Percentiles rank a stretch among this genome's conserved stretches.
phyloP scores from a whole-genome alignment of 2,329 filamentous ascomycete genomes.

The Pestalotiopsis sp. region DNA sequence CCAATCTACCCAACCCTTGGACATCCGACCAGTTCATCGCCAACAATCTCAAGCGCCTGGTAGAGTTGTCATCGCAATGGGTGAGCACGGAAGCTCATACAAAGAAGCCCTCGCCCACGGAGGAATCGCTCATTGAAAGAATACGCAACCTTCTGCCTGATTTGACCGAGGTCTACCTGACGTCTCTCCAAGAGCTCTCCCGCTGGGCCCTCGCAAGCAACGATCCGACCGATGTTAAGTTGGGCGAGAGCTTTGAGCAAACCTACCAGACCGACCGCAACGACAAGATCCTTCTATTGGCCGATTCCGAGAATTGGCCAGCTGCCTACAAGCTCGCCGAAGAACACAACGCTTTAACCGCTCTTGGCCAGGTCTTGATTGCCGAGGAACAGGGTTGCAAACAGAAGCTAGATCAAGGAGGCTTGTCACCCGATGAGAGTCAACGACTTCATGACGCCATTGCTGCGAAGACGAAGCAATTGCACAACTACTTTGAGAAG shows the following conservation, averaged over 20 bases:
- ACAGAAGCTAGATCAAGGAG: conserved; percentile 35
- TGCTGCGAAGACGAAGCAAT: conserved; percentile 49
- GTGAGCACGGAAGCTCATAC: conserved; percentile 47
- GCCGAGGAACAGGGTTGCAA: conserved; percentile 51
- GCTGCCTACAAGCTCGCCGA: conserved; percentile 61
- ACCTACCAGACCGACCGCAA: conserved; percentile 54
- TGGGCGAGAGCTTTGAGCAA: conserved; percentile 48
- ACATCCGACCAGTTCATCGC: conserved; percentile 70
- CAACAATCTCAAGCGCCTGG: conserved; percentile 63
- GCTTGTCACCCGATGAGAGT: conserved; percentile 35
- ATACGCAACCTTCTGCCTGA: conserved; percentile 52
- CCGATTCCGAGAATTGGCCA: conserved; percentile 59
- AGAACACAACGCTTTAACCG: conserved; percentile 57
- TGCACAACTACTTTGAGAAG: conserved; percentile 58
- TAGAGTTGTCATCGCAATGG: conserved; percentile 61
- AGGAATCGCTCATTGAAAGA: conserved; percentile 41
- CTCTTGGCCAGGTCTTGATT: conserved; percentile 58
- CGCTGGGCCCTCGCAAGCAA: conserved; percentile 51
- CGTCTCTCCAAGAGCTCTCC: conserved; percentile 54
- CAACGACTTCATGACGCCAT: conserved; percentile 45
- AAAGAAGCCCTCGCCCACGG: conserved; percentile 30
- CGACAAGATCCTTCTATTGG: conserved; percentile 55
- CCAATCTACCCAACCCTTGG: conserved; percentile 80
- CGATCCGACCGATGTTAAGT: conserved; percentile 43
- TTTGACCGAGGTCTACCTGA: conserved; percentile 58